Conservation (phyloP, 139 green algal genomes). For the Axilococcus clingmanii region DNA sequence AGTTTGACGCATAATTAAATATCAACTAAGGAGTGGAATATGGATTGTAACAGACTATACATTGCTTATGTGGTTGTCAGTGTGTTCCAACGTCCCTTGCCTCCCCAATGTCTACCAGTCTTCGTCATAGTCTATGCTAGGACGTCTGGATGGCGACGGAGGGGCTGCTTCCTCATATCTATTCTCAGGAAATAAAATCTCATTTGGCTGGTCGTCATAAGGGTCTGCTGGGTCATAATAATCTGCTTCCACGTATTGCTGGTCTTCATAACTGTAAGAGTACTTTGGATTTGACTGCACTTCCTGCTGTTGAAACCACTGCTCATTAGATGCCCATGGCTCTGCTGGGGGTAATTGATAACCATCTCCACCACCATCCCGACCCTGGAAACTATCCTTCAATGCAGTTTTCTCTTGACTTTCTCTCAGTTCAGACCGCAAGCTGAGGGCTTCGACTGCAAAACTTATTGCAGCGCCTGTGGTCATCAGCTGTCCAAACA, state of each 20-base stretch:
- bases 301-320: background rate
- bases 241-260: conserved; percentile 6
- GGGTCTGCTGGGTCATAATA: conserved; percentile 5
- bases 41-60: too few species aligned
- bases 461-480: conserved; percentile 41
- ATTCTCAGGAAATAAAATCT: too few species aligned
- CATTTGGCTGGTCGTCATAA: too few species aligned
- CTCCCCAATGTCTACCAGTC: too few species aligned
- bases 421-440: conserved; percentile 26
- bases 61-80: too few species aligned
- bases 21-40: too few species aligned
- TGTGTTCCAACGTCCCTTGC: too few species aligned
- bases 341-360: conserved; percentile 7
- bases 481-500: conserved; percentile 62
- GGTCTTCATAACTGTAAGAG: background rate
- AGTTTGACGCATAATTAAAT: too few species aligned
- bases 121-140: too few species aligned
- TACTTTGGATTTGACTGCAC: background rate
- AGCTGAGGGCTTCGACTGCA: conserved; percentile 43
- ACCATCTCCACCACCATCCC: background rate
- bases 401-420: conserved; percentile 21
- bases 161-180: too few species aligned
- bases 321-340: background rate
- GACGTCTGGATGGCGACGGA: too few species aligned
- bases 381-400: conserved; percentile 8